These are phyloP conservation scores for Colletotrichum godetiae DNA, from an alignment of 2,329 filamentous ascomycete genomes.

Conservation along the genomic window DNA sequence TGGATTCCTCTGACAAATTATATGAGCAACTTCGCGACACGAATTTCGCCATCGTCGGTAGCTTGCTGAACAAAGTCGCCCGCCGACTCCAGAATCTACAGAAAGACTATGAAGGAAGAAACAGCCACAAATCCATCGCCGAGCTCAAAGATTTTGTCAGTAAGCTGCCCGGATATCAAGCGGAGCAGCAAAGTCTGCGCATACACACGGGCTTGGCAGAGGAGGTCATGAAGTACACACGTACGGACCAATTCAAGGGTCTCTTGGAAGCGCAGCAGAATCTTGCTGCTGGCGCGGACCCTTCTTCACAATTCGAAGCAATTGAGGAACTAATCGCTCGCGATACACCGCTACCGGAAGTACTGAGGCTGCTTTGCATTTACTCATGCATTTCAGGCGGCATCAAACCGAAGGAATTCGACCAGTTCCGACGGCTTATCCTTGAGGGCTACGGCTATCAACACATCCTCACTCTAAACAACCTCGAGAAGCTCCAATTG, in stretches of 20 bases:
- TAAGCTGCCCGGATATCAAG: constrained; percentile 90
- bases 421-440: constrained; percentile 87
- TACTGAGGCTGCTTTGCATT: constrained; percentile 87
- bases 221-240: constrained; percentile 93
- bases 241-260: constrained; percentile 88
- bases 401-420: constrained; percentile 87
- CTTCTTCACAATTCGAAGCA: constrained; percentile 86
- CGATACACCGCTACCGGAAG: constrained; percentile 81
- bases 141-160: constrained; percentile 96
- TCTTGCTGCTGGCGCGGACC: constrained; percentile 89
- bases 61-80: constrained; percentile 89
- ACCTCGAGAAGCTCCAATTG: constrained; percentile 89
- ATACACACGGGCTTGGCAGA: constrained; percentile 92
- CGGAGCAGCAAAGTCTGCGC: constrained; percentile 92
- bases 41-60: constrained; percentile 95
- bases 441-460: constrained; percentile 95
- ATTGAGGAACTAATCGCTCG: constrained; percentile 96
- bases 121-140: constrained; percentile 84
- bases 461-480: constrained; percentile 88
- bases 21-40: constrained; percentile 89
- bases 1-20: constrained; percentile 90
- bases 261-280: constrained; percentile 96
- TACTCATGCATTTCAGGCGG: constrained; percentile 93
- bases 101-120: constrained; percentile 87
- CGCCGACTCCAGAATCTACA: constrained; percentile 85